Conservation (phyloP, 257 asterid genomes). For the Eucommia ulmoides region DNA sequence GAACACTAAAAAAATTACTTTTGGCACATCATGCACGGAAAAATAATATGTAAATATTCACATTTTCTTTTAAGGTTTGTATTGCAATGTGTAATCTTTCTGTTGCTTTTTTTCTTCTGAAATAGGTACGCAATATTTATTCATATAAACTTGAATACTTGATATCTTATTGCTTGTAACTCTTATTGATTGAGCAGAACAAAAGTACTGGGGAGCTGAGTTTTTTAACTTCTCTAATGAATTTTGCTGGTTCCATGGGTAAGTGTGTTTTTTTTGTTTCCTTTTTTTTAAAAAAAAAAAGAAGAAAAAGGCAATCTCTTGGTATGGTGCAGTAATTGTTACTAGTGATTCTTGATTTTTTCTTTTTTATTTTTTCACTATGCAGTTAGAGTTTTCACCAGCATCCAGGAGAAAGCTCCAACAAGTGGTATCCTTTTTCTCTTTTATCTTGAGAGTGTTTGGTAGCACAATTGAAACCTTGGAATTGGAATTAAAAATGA, state of each 20-base stretch:
- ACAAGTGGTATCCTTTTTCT: slow-evolving; percentile 48
- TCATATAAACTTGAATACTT: background rate
- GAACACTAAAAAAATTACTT: too few species aligned
- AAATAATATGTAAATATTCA: too few species aligned
- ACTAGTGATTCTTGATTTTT: slow-evolving; percentile 4
- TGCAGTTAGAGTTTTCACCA: slow-evolving; percentile 92
- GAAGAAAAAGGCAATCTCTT: background rate
- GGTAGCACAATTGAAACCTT: background rate
- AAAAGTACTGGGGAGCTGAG: slow-evolving; percentile 96
- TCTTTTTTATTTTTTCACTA: slow-evolving; percentile 8
- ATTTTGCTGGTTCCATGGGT: slow-evolving; percentile 85
- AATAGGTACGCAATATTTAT: too few species aligned
- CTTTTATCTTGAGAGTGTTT: slow-evolving; percentile 4
- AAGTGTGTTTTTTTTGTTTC: slow-evolving; percentile 16
- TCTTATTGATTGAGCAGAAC: slow-evolving; percentile 42
- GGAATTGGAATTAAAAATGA: background rate
- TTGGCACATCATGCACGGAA: too few species aligned
- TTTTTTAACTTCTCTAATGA: slow-evolving; percentile 81
- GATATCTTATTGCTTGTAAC: background rate
- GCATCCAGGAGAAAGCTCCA: slow-evolving; percentile 93
- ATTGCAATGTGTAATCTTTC: too few species aligned
- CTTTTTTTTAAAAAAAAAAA: too few species aligned
- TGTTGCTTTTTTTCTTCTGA: too few species aligned
- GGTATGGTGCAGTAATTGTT: background rate
- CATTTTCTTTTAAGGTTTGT: background rate